Percentiles rank a stretch among this genome's conserved stretches.
These are phyloP conservation scores for Penicillium mononematosum DNA, from an alignment of 495 filamentous ascomycete genomes.

Conservation along the genomic window DNA sequence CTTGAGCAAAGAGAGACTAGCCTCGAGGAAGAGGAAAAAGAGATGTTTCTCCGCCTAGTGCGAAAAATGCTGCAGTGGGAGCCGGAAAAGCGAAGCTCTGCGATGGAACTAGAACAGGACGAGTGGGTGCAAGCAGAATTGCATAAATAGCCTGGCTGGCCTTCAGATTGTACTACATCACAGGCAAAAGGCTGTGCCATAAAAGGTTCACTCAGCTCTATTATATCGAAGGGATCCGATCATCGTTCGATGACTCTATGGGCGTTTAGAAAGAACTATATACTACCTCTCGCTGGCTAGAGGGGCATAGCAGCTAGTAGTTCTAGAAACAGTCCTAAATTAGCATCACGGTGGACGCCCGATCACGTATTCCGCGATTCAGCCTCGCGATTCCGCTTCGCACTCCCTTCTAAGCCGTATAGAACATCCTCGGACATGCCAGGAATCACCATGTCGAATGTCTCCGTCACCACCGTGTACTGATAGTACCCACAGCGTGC, in stretches of 20 bases:
- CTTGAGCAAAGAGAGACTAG: slow-evolving; percentile 29
- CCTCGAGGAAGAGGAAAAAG: slow-evolving; percentile 16
- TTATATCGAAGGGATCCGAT: too few relatives aligned
- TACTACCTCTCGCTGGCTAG: too few relatives aligned
- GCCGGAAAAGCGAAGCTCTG: slow-evolving; percentile 16
- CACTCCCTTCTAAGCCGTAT: slow-evolving; percentile 33
- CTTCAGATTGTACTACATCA: too few relatives aligned
- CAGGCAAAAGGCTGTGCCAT: too few relatives aligned
- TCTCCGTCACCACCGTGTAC: slow-evolving; percentile 51
- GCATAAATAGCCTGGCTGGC: background rate
- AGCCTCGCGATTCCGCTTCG: slow-evolving; percentile 20
- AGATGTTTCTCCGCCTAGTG: slow-evolving; percentile 12
- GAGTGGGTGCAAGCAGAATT: slow-evolving; percentile 12
- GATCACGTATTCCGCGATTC: slow-evolving; percentile 1
- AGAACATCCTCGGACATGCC: slow-evolving; percentile 37
- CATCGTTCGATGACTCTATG: too few relatives aligned
- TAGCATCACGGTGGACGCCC: too few relatives aligned
- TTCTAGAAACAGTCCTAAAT: too few relatives aligned
- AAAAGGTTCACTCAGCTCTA: too few relatives aligned
- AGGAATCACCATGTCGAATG: slow-evolving; percentile 53
- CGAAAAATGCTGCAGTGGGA: slow-evolving; percentile 23
- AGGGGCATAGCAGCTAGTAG: too few relatives aligned
- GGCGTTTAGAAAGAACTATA: too few relatives aligned
- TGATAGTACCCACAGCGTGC: slow-evolving; percentile 55
- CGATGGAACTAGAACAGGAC: slow-evolving; percentile 14